phyloP scores from a whole-genome alignment of 306 rosid genomes.

The Cucumis cinereus region DNA sequence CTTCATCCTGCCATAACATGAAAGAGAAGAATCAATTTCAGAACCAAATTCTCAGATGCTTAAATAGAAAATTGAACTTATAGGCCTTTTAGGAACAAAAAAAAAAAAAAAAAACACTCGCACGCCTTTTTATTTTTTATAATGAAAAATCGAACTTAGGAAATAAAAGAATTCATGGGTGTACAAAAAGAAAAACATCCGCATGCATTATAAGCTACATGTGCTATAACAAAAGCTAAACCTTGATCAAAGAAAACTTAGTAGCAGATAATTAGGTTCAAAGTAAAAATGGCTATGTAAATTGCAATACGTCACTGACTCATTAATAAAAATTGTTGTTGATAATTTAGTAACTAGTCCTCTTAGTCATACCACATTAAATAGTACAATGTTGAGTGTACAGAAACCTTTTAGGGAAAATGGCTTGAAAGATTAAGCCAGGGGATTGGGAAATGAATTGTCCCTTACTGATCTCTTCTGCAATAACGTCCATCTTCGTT shows the following conservation, averaged over 20 bases:
- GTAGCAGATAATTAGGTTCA: background rate
- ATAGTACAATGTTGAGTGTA: background rate
- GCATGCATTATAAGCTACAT: background rate
- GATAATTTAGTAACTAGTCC: background rate
- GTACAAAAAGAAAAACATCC: background rate
- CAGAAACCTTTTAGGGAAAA: background rate
- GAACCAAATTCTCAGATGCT: background rate
- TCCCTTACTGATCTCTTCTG: background rate
- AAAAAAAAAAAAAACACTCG: no score
- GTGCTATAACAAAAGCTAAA: background rate
- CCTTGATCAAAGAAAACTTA: background rate
- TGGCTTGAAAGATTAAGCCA: background rate
- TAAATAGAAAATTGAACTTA: no score
- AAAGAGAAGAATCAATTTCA: background rate
- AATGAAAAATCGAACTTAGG: no score
- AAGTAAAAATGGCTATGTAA: background rate
- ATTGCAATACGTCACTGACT: background rate
- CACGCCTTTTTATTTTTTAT: no score
- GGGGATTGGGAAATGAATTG: background rate
- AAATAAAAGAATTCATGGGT: no score
- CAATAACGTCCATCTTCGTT: background rate
- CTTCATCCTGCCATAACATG: conserved; percentile 44
- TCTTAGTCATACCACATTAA: background rate
- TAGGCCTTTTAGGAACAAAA: no score
- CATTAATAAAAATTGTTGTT: background rate